phyloP scores from a whole-genome alignment of 495 filamentous ascomycete species.

The Neurospora pannonica region DNA sequence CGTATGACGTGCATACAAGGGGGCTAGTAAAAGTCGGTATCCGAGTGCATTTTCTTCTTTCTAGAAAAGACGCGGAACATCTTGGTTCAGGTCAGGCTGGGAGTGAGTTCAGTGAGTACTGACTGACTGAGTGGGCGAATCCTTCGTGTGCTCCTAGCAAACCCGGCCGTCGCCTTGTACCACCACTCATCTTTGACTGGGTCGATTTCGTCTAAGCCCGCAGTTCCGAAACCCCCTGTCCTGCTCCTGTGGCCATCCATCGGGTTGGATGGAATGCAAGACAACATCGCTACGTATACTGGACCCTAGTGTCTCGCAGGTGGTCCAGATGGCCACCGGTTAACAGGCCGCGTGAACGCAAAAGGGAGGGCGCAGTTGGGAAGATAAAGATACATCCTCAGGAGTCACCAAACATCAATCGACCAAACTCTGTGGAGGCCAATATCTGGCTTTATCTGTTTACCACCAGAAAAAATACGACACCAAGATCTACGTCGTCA shows the following conservation, averaged over 20 bases:
- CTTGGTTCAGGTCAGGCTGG: not conserved
- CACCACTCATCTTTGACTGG: not conserved
- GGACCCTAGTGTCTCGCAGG: not conserved
- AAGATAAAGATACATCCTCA: not conserved
- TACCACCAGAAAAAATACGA: not conserved
- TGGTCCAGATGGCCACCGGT: not conserved
- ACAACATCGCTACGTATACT: not conserved
- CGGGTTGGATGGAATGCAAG: not conserved
- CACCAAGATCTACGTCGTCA: not conserved
- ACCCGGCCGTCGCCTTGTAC: not conserved
- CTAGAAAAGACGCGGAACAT: not conserved
- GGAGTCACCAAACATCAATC: not conserved
- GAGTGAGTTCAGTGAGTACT: not conserved
- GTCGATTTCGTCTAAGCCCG: not conserved
- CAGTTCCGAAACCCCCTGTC: not conserved
- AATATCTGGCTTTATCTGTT: not conserved
- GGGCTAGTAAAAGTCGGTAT: not conserved
- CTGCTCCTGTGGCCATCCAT: not conserved
- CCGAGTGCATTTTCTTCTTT: not conserved
- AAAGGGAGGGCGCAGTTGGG: not conserved
- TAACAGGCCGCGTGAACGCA: not conserved
- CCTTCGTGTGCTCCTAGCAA: not conserved
- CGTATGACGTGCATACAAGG: not conserved
- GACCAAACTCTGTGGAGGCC: not conserved
- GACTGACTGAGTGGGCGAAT: not conserved